Base-by-base conservation (phyloP, 768 basidiomycete species). In the Psilocybe subaeruginosa region DNA sequence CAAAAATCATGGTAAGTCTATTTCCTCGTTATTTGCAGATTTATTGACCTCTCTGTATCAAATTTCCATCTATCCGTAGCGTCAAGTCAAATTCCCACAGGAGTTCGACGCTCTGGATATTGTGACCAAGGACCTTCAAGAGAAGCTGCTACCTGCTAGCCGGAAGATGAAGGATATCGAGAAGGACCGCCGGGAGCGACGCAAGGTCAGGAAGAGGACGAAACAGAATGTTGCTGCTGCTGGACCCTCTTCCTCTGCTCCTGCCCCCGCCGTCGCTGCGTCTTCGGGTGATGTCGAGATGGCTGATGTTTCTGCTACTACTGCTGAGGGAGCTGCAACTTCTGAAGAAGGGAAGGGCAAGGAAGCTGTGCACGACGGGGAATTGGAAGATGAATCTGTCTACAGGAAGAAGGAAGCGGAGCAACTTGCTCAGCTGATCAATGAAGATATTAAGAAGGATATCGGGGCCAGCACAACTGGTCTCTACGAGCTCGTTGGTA, bases 401-500 rank as follows among this genome's bases (percentile, higher is more conserved):
- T 85, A 87, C 68, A 80, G 93, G 33, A 71, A 78, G 35, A 81
- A 81, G 62, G 97, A 99, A 74, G 75, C 78, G 47, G 76, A 74
- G 59, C 86, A 89, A 70, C 77, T 97, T 4, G 81, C 85, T 48
- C 78, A 73, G 27, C 80, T 97, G 4, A 79, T 95, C 2, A 80
- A 87, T 66, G 76, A 85, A 0, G 84, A 82, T 47, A 63, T 92
- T 56, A 88, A 82, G 71, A 77, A 72, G 2, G 94, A 94, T 69
- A 73, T 85, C 8, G 96, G 94, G 0, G 79, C 85, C 58, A 96
- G 90, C 73, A 77, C 83, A 19, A 91, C 86, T 17, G 95, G 92
- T 8, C 66, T 99, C 70, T 99, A 97, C 71, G 96, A 98, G 53
- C 85, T 99, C 35, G 88, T 91, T 61, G 95, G 95, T 92, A 64